phyloP scores from a whole-genome alignment of 306 rosid species.

The Prosopis cineraria region DNA sequence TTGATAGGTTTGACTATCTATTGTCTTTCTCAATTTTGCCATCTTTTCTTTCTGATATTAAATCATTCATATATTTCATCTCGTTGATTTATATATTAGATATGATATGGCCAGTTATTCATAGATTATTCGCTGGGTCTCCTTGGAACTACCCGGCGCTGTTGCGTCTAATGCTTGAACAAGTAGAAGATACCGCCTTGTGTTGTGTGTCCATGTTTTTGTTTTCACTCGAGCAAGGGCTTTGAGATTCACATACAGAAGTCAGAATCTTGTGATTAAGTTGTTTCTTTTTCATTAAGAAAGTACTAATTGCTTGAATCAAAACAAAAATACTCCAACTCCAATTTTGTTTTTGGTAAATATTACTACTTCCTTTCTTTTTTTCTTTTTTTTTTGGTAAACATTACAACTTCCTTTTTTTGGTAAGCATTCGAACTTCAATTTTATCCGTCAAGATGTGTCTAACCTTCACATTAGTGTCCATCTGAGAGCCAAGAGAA shows the following conservation, averaged over 20 bases:
- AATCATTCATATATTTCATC: background rate
- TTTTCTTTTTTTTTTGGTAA: too few species aligned
- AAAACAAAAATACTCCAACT: background rate
- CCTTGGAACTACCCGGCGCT: background rate
- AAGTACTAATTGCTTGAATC: background rate
- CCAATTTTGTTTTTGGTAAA: too few species aligned
- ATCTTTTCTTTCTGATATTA: background rate
- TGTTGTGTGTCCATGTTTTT: background rate
- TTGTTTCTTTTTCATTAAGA: background rate
- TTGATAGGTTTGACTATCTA: constrained; percentile 21
- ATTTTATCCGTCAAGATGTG: too few species aligned
- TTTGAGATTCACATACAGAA: background rate
- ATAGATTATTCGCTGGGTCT: background rate
- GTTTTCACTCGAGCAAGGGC: background rate
- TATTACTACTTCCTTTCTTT: too few species aligned
- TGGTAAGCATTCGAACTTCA: too few species aligned
- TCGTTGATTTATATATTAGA: background rate
- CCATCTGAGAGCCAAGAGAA: too few species aligned
- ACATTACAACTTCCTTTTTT: too few species aligned
- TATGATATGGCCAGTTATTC: background rate
- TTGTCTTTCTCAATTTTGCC: constrained; percentile 11
- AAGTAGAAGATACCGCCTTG: too few species aligned
- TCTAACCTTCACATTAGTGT: too few species aligned
- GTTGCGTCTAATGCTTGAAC: background rate
- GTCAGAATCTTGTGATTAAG: background rate